phyloP scores from a whole-genome alignment of 2,329 filamentous ascomycete genomes.

The Pezizomycotina sp. region DNA sequence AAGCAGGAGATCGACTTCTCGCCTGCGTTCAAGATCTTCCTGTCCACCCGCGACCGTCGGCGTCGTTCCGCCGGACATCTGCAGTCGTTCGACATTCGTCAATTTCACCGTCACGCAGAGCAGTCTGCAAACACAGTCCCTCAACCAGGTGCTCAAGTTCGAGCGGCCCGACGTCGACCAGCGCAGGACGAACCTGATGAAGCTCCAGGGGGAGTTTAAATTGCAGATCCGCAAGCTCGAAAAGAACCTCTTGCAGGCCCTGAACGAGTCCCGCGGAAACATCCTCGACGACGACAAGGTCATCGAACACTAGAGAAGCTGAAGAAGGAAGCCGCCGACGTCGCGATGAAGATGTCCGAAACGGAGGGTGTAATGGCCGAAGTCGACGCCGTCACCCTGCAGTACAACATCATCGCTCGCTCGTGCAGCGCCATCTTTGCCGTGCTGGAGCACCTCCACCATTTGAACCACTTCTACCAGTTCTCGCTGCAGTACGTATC shows the following conservation, averaged over 20 bases:
- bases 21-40: conserved; percentile 82
- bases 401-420: conserved; percentile 83
- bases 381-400: conserved; percentile 84
- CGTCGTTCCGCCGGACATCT: conserved; percentile 90
- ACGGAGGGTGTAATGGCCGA: conserved; percentile 97
- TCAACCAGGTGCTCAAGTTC: conserved; percentile 93
- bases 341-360: conserved; percentile 87
- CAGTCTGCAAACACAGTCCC: conserved; percentile 91
- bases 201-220: conserved; percentile 97
- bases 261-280: conserved; percentile 94
- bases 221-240: conserved; percentile 92
- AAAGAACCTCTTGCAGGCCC: conserved; percentile 78
- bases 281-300: conserved; percentile 97
- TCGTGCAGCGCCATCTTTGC: conserved; percentile 97
- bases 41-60: conserved; percentile 90
- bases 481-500: conserved; percentile 64
- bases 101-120: conserved; percentile 99
- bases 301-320: conserved; percentile 94
- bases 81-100: conserved; percentile 95
- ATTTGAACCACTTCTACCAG: conserved; percentile 98
- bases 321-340: conserved; percentile 93
- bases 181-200: conserved; percentile 89
- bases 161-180: conserved; percentile 96
- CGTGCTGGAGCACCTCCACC: conserved; percentile 88
- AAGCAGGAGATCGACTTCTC: conserved; percentile 99